phyloP scores from a whole-genome alignment of 1,139 yeast species.

The Geotrichum australiense region DNA sequence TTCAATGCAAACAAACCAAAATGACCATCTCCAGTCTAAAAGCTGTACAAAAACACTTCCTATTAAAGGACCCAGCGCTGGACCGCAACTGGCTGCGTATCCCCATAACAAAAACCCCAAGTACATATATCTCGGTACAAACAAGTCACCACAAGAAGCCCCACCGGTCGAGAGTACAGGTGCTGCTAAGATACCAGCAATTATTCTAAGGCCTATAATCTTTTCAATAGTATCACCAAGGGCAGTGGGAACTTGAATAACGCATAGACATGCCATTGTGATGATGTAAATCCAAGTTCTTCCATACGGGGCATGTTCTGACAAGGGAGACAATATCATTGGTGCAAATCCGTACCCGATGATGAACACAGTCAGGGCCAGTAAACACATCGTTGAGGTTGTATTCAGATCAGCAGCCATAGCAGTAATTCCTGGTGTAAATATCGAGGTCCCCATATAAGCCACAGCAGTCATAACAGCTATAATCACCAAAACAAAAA shows the following conservation, averaged over 20 bases:
- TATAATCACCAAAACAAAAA: conserved; percentile 38
- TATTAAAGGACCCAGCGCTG: conserved; percentile 57
- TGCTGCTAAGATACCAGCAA: conserved; percentile 73
- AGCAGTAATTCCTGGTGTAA: conserved; percentile 47
- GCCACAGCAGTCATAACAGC: conserved; percentile 46
- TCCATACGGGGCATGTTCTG: conserved; percentile 48
- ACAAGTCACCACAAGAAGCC: conserved; percentile 66
- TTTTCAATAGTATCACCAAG: conserved; percentile 44
- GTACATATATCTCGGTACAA: conserved; percentile 20
- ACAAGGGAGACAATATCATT: conserved; percentile 47
- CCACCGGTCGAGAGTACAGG: conserved; percentile 86
- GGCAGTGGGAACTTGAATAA: conserved; percentile 46
- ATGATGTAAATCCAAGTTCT: conserved; percentile 47
- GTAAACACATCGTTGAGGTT: conserved; percentile 39
- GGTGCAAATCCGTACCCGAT: conserved; percentile 55
- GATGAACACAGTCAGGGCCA: conserved; percentile 52
- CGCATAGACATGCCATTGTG: conserved; percentile 48
- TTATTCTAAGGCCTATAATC: conserved; percentile 59
- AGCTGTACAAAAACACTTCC: conserved; percentile 48
- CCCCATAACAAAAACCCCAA: conserved; percentile 47
- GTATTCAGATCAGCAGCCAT: conserved; percentile 42
- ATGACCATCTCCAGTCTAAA: conserved; percentile 37
- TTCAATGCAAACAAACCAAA: conserved; percentile 42
- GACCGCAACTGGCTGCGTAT: conserved; percentile 51
- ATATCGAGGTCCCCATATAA: conserved; percentile 57